Evolutionary conservation across 441 rosid species (phyloP), one percentile per base, ranked within the genome.

Genomic region (Erodium chrysanthum): DNA sequence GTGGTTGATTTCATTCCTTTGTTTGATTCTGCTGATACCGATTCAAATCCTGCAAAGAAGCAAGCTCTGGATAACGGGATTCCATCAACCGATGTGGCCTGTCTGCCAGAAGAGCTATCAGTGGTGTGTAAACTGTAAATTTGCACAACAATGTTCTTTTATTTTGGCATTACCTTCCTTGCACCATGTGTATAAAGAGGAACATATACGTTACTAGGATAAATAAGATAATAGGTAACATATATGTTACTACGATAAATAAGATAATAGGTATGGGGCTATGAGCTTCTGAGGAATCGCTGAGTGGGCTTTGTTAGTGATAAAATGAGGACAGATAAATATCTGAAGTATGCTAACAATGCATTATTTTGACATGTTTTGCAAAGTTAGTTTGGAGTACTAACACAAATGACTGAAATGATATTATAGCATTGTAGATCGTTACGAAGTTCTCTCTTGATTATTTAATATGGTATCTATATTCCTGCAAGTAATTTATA

Each of bases 1-100:
- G 71, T 90, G 31, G 60, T 92, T 22, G 99, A 90, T 72, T 79
- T 78, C 63, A 73, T 88, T 80, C 97, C 96, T 68, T 66, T 84
- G 59, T 73, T 85, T 35, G 61, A 35, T 70, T 65, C 71, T 64
- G 70, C 67, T 73, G 88, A 81, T 65, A 65, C 22, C 7, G 69
- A 77, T 79, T 67, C 74, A 74, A 97, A 67, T 82, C 91, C 95
- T 70, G 76, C 90, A 46, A 92, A 90, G 87, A 95, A 82, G 80
- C 90, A 80, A 81, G 85, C 87, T 69, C 46, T 95, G 78, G 88
- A 84, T 70, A 82, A 73, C 81, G 93, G 80, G 74, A 71, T 56
- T 70, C 70, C 75, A 33, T 65, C 85, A 76, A 62, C 68, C 44
- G 83, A 77, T 70, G 74, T 76, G 40, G 68, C 81, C 68, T 61